A percentile compares a stretch with the other conserved stretches of the same genome.
phyloP scores from a whole-genome alignment of 352 stramenopile species.

The Achlya hypogyna region DNA sequence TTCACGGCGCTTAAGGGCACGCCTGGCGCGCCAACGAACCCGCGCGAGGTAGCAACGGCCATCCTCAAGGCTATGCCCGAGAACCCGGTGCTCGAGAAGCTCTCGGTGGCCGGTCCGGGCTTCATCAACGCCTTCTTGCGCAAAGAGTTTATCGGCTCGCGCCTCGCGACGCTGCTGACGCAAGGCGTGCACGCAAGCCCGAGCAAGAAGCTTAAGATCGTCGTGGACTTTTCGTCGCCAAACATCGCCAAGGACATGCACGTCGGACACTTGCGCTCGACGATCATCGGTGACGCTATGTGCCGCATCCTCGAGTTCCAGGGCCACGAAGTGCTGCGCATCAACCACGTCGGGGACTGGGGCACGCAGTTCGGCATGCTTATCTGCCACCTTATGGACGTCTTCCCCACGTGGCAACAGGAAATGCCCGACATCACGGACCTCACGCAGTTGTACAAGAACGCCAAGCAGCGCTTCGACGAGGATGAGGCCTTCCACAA shows the following conservation, averaged over 20 bases:
- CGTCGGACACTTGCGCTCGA: slow-evolving; percentile 85
- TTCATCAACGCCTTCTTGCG: slow-evolving; percentile 98
- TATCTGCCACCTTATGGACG: slow-evolving; percentile 98
- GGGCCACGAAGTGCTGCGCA: slow-evolving; percentile 64
- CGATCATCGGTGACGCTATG: slow-evolving; percentile 85
- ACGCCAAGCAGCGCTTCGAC: slow-evolving; percentile 95
- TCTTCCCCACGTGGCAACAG: slow-evolving; percentile 89
- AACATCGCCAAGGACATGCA: slow-evolving; percentile 88
- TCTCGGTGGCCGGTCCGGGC: slow-evolving; percentile 88
- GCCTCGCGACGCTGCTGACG: slow-evolving; percentile 50
- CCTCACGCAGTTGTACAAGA: slow-evolving; percentile 89
- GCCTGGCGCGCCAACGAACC: slow-evolving; percentile 53
- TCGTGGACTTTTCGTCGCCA: slow-evolving; percentile 77
- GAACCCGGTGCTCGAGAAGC: slow-evolving; percentile 82
- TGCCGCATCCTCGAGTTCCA: slow-evolving; percentile 83
- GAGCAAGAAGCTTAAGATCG: slow-evolving; percentile 63
- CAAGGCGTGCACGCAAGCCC: slow-evolving; percentile 79
- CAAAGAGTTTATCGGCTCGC: slow-evolving; percentile 69
- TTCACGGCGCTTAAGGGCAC: slow-evolving; percentile 93
- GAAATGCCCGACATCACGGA: slow-evolving; percentile 95
- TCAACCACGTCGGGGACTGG: slow-evolving; percentile 84
- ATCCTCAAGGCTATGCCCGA: slow-evolving; percentile 84
- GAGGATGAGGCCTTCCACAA: slow-evolving; percentile 94
- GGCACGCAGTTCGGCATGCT: slow-evolving; percentile 99
- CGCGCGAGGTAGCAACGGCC: slow-evolving; percentile 78